phyloP scores from a whole-genome alignment of 2,329 filamentous ascomycete genomes.

The Trichoderma hamatum region DNA sequence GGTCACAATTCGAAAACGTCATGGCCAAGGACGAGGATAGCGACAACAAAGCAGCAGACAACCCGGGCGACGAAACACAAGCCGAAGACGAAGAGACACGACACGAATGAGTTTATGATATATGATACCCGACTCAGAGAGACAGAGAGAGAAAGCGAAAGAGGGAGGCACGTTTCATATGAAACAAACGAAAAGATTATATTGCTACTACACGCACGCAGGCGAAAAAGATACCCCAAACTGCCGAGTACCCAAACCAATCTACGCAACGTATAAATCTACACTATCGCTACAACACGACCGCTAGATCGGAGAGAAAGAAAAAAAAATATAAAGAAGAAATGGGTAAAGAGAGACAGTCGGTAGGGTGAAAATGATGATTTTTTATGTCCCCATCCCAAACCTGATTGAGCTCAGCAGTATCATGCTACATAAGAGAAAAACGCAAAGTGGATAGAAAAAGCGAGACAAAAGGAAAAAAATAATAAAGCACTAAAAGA shows the following conservation, averaged over 20 bases:
- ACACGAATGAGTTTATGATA: slow-evolving; percentile 8
- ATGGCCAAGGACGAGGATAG: slow-evolving; percentile 71
- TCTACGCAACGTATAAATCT: slow-evolving; percentile 23
- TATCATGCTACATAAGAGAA: slow-evolving; percentile 37
- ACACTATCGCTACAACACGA: slow-evolving; percentile 24
- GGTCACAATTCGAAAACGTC: slow-evolving; percentile 95
- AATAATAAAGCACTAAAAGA: slow-evolving; percentile 16
- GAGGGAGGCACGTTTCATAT: not conserved
- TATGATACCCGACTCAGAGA: not conserved
- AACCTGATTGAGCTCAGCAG: slow-evolving; percentile 31
- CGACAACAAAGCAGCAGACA: slow-evolving; percentile 35
- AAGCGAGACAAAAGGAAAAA: slow-evolving; percentile 16
- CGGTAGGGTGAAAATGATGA: slow-evolving; percentile 31
- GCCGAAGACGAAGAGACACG: slow-evolving; percentile 22
- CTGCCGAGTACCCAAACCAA: not conserved
- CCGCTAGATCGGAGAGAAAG: slow-evolving; percentile 16
- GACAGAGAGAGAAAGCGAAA: not conserved
- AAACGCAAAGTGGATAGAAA: slow-evolving; percentile 33
- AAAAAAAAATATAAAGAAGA: not conserved
- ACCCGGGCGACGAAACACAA: slow-evolving; percentile 33
- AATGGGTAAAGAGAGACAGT: not conserved
- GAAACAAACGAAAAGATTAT: not conserved
- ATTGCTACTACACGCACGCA: slow-evolving; percentile 4
- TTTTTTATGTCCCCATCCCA: slow-evolving; percentile 30
- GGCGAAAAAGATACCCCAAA: not conserved